Conservation (phyloP, 2,329 filamentous ascomycete genomes). For the Tricladium varicosporioides region DNA sequence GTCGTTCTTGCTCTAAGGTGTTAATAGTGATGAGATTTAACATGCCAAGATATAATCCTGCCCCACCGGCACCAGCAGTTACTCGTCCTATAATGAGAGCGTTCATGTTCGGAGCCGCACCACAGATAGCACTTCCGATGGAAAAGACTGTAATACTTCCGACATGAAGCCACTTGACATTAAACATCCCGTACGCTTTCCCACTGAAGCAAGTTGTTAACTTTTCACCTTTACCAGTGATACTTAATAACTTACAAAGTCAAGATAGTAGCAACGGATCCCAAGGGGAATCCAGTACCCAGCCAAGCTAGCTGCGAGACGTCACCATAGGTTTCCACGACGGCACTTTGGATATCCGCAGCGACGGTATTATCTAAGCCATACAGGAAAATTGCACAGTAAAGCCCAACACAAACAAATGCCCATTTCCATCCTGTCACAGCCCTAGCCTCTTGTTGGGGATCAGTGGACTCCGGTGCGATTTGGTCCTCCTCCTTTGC, state of each 20-base stretch:
- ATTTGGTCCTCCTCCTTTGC: no score
- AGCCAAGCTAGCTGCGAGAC: constrained; percentile 32
- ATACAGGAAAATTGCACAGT: constrained; percentile 5
- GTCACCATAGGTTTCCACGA: constrained; percentile 29
- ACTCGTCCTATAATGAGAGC: constrained; percentile 46
- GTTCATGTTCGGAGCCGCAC: constrained; percentile 32
- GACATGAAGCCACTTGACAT: constrained; percentile 28
- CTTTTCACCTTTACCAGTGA: no score
- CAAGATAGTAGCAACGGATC: constrained; percentile 28
- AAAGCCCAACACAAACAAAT: constrained; percentile 9
- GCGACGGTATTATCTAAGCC: neutral
- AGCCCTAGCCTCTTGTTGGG: no score
- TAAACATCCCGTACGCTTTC: constrained; percentile 18
- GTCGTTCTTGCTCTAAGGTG: constrained; percentile 11
- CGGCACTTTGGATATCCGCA: constrained; percentile 30
- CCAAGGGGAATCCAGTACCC: constrained; percentile 33
- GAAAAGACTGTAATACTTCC: constrained; percentile 21
- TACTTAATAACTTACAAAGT: constrained; percentile 23
- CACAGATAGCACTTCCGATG: constrained; percentile 32
- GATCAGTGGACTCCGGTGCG: no score
- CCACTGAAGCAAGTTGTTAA: no score
- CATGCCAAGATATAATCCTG: constrained; percentile 42
- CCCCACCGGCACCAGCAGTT: constrained; percentile 41
- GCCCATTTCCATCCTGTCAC: neutral
- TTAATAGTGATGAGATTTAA: constrained; percentile 20